These are phyloP conservation scores for Ampelocalamus luodianensis DNA, from an alignment of 176 grass and related monocot species.

Conservation along the genomic window DNA sequence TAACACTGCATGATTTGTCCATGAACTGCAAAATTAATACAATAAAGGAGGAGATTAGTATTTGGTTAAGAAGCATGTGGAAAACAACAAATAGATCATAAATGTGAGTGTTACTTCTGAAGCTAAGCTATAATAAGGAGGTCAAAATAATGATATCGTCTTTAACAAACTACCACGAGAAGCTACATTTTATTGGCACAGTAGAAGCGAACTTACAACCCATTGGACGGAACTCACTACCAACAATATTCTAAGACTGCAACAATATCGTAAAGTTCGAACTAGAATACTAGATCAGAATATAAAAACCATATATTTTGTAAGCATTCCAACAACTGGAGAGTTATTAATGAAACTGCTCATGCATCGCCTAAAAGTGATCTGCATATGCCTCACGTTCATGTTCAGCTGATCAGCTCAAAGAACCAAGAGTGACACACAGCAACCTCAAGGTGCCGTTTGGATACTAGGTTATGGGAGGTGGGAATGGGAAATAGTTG, in stretches of 20 bases:
- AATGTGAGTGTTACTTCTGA: not conserved
- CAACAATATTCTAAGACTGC: not conserved
- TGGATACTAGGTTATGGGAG: too few species aligned
- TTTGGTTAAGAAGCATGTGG: not conserved
- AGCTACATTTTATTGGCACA: not conserved
- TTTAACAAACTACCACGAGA: not conserved
- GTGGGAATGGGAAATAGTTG: too few species aligned
- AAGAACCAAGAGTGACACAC: not conserved
- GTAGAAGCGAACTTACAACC: not conserved
- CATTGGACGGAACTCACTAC: not conserved
- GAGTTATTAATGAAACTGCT: not conserved
- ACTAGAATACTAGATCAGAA: not conserved
- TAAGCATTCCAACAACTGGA: not conserved
- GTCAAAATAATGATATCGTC: not conserved
- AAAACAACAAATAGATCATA: not conserved
- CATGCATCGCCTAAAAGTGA: not conserved
- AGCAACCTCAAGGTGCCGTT: not conserved
- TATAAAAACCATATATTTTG: not conserved
- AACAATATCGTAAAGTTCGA: not conserved
- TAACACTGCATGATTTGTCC: conserved; percentile 67
- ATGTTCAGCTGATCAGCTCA: not conserved
- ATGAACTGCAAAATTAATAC: conserved; percentile 51
- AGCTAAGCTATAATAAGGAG: not conserved
- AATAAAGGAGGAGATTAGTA: not conserved
- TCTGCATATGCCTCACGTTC: not conserved